A percentile compares a stretch with the other conserved stretches of the same genome.
Conservation (phyloP, 1,139 yeast species). For the Nakaseomyces kungkrabaensis region DNA sequence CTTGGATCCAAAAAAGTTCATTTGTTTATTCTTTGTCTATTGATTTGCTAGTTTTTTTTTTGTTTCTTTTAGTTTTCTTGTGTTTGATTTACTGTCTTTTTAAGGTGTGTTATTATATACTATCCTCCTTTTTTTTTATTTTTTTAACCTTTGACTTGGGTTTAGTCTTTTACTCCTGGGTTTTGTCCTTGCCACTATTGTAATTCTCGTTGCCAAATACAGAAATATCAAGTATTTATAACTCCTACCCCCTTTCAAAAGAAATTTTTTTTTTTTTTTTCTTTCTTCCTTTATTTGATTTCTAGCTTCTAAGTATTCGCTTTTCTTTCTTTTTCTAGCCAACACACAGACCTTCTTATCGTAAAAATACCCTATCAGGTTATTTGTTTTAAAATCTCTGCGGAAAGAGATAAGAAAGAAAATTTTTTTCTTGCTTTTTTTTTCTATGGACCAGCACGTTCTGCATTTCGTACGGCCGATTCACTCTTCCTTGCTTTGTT, state of each 20-base stretch:
- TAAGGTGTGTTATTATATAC: neutral
- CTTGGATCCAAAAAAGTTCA: constrained; percentile 25
- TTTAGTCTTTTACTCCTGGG: no score
- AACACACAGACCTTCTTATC: neutral
- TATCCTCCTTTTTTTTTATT: no score
- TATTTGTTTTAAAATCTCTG: no score
- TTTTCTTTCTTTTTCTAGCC: no score
- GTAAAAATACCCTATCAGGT: neutral
- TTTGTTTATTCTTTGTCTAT: constrained; percentile 4
- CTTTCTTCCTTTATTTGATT: no score
- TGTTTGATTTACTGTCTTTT: neutral
- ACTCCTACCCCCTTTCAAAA: no score
- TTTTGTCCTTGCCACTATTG: neutral
- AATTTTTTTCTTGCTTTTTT: neutral
- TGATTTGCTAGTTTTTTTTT: neutral
- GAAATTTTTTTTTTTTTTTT: no score
- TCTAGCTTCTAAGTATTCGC: no score
- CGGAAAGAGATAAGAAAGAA: neutral
- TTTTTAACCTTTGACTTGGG: no score
- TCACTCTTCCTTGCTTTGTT: no score
- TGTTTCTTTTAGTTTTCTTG: neutral
- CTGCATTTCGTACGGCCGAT: neutral
- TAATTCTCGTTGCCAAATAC: neutral
- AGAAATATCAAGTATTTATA: neutral
- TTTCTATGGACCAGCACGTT: neutral